Evolutionary conservation across 768 basidiomycete species (phyloP).

Genomic region (Psilocybe cyanescens): DNA sequence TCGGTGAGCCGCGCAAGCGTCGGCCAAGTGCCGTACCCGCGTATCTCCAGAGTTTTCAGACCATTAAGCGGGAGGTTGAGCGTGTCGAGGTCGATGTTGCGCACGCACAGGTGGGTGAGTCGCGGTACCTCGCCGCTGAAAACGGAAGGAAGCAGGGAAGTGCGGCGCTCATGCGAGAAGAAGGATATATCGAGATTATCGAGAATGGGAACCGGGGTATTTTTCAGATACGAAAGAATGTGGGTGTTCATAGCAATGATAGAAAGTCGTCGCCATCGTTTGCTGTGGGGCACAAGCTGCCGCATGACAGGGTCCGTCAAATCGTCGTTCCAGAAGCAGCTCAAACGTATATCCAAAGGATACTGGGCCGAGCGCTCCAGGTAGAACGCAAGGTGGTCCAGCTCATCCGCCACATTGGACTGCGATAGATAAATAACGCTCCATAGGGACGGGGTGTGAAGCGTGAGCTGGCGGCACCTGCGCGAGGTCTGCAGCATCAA

Average conservation of each 20-base stretch:
- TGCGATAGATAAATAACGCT: constrained; percentile 31
- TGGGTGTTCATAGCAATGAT: constrained; percentile 26
- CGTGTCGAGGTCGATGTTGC: constrained; percentile 30
- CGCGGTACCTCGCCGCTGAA: constrained; percentile 25
- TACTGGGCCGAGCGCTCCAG: constrained; percentile 31
- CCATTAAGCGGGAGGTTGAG: constrained; percentile 22
- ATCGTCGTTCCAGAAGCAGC: constrained; percentile 30
- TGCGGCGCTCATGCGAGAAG: constrained; percentile 24
- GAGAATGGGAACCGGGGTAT: constrained; percentile 25
- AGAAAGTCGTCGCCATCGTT: constrained; percentile 30
- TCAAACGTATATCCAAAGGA: constrained; percentile 31
- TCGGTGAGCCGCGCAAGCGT: constrained; percentile 23
- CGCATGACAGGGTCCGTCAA: constrained; percentile 26
- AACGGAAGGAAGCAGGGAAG: constrained; percentile 20
- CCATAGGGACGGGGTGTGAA: constrained; percentile 36
- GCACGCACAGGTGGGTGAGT: constrained; percentile 28
- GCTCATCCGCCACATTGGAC: constrained; percentile 20
- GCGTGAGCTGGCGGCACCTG: constrained; percentile 24
- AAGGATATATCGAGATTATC: constrained; percentile 26
- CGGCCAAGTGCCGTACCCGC: constrained; percentile 35
- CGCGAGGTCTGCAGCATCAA: constrained; percentile 23
- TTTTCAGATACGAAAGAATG: constrained; percentile 26
- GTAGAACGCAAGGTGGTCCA: constrained; percentile 26
- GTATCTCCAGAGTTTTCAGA: constrained; percentile 31
- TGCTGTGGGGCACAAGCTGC: constrained; percentile 29